Evolutionary conservation across 768 basidiomycete genomes (phyloP).

Genomic region (Tremella fuciformis): DNA sequence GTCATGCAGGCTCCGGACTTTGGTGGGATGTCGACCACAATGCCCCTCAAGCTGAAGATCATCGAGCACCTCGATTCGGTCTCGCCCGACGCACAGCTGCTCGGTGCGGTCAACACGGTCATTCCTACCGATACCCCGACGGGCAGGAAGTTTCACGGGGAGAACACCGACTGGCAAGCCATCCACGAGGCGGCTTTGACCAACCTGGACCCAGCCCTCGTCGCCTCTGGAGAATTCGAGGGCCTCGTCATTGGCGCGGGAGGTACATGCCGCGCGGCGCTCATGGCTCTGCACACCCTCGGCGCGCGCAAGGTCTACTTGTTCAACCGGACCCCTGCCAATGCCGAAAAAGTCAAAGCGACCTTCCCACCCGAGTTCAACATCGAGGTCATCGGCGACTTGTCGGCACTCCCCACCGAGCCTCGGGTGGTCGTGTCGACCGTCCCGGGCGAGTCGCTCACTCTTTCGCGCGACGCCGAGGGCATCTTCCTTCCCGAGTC

Average conservation of each 20-base stretch:
- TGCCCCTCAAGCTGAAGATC: conserved; percentile 88
- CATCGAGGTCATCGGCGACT: conserved; percentile 59
- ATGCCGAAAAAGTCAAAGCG: conserved; percentile 66
- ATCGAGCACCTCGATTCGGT: conserved; percentile 76
- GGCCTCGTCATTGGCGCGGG: conserved; percentile 91
- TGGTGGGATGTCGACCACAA: conserved; percentile 94
- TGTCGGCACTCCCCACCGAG: conserved; percentile 61
- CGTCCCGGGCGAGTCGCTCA: conserved; percentile 64
- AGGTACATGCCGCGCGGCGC: conserved; percentile 88
- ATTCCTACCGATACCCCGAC: conserved; percentile 54
- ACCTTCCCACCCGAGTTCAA: conserved; percentile 66
- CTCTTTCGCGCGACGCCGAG: conserved; percentile 55
- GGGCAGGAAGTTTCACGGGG: conserved; percentile 66
- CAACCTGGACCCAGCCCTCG: conserved; percentile 29
- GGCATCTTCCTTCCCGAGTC: conserved; percentile 34
- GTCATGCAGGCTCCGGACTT: conserved; percentile 68
- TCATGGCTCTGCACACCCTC: conserved; percentile 76
- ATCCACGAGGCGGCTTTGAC: conserved; percentile 60
- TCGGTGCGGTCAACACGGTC: conserved; percentile 95
- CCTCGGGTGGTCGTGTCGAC: conserved; percentile 80
- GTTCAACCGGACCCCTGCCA: conserved; percentile 75
- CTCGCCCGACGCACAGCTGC: conserved; percentile 73
- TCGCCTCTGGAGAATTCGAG: conserved; percentile 56
- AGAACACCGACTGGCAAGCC: conserved; percentile 95
- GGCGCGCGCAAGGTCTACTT: conserved; percentile 72